Evolutionary conservation across 441 rosid species (phyloP).

Genomic region (Biscutella laevigata): DNA sequence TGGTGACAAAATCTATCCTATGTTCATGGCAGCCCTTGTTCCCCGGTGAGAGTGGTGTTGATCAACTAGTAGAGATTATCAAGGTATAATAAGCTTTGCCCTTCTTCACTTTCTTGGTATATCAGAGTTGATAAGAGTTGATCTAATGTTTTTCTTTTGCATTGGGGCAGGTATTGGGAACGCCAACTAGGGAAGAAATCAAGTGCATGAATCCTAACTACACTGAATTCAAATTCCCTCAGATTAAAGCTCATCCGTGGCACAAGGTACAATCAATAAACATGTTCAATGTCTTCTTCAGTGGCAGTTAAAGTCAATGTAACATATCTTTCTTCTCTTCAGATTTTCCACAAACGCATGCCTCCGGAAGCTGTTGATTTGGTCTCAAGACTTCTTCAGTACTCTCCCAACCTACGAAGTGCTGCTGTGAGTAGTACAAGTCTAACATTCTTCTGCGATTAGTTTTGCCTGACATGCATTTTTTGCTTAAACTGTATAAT

Average conservation of each 20-base stretch:
- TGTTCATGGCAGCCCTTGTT: conserved; percentile 65
- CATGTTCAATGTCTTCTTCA: neutral
- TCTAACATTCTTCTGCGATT: neutral
- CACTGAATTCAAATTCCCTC: no score
- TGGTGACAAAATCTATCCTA: neutral
- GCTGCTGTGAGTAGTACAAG: conserved; percentile 54
- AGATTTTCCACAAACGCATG: conserved; percentile 93
- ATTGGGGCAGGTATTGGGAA: conserved; percentile 63
- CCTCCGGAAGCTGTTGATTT: conserved; percentile 94
- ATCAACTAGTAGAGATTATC: conserved; percentile 97
- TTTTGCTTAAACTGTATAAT: neutral
- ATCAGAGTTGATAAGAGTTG: neutral
- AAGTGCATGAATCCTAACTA: conserved; percentile 97
- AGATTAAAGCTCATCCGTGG: no score
- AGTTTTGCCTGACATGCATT: neutral
- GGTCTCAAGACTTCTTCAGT: conserved; percentile 89
- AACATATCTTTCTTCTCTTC: conserved; percentile 8
- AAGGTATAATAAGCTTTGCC: conserved; percentile 45
- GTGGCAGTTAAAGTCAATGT: neutral
- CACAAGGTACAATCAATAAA: conserved; percentile 53
- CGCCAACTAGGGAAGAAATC: conserved; percentile 96
- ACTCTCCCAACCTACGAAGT: conserved; percentile 86
- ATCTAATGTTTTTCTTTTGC: neutral
- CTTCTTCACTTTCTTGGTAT: neutral
- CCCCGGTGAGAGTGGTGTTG: conserved; percentile 91